These are phyloP conservation scores for Agmasoma carcini DNA, from an alignment of 371 early-diverging fungal species.

Conservation along the genomic window DNA sequence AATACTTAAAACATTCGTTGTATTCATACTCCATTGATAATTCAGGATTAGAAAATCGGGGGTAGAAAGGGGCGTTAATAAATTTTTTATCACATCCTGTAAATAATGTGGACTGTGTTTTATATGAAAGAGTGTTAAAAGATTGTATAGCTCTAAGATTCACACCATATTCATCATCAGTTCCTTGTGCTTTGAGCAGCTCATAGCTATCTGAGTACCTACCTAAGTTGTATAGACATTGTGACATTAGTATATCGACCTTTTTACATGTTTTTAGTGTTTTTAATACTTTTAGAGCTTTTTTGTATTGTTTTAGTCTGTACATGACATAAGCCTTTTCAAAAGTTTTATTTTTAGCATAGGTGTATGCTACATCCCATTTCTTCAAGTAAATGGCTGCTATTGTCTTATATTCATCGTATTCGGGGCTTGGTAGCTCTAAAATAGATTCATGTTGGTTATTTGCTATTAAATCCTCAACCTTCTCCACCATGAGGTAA, in stretches of 20 bases:
- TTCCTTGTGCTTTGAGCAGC: background rate
- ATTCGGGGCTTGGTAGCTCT: constrained; percentile 4
- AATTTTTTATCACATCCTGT: background rate
- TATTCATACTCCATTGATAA: constrained; percentile 13
- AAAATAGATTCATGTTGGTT: constrained; percentile 29
- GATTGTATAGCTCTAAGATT: constrained; percentile 33
- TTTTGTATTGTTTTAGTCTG: constrained; percentile 37
- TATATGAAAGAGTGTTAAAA: constrained; percentile 10
- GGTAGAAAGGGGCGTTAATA: constrained; percentile 5
- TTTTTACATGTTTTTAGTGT: constrained; percentile 1
- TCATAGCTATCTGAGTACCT: constrained; percentile 27
- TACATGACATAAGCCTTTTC: constrained; percentile 41
- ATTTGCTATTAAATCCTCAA: constrained; percentile 16
- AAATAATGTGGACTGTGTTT: constrained; percentile 3
- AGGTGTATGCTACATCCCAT: constrained; percentile 31
- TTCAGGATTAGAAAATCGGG: constrained; percentile 11
- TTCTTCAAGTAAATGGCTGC: constrained; percentile 33
- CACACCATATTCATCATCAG: constrained; percentile 31
- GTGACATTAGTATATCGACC: constrained; percentile 27
- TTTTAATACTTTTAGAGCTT: constrained; percentile 24
- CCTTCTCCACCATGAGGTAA: constrained; percentile 13
- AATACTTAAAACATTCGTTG: constrained; percentile 23
- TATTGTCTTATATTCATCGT: constrained; percentile 15
- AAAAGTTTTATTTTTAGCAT: constrained; percentile 21
- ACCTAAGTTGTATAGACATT: constrained; percentile 35